phyloP scores from a whole-genome alignment of 495 filamentous ascomycete genomes.

The Collariella sp. region DNA sequence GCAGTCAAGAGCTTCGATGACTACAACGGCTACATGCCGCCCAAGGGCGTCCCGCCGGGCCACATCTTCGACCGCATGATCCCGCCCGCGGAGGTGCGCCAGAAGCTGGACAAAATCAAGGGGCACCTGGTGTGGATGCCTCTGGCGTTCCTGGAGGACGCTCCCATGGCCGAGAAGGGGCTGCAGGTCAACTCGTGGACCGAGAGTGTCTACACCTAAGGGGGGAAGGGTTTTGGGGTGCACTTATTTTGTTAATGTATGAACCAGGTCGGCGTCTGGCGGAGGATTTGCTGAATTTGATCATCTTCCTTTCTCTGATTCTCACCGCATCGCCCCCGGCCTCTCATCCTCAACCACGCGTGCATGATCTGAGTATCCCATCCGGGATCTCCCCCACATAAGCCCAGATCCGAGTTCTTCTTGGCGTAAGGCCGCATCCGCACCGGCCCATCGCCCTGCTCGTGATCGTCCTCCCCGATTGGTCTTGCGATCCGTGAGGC shows the following conservation, averaged over 20 bases:
- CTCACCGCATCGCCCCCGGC: no score
- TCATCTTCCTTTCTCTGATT: no score
- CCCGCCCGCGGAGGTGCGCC: conserved; percentile 57
- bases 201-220: conserved; percentile 40
- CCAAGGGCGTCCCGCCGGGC: conserved; percentile 62
- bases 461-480: background rate
- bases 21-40: conserved; percentile 69
- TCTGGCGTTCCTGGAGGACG: conserved; percentile 73
- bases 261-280: no score
- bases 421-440: background rate
- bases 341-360: background rate
- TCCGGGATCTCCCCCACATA: no score
- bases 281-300: no score
- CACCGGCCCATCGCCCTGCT: background rate
- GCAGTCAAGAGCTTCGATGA: conserved; percentile 77
- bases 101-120: conserved; percentile 68
- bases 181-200: conserved; percentile 44
- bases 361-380: no score
- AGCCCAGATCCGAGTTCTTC: background rate
- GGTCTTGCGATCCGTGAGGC: background rate
- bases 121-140: conserved; percentile 97
- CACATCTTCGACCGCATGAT: conserved; percentile 76
- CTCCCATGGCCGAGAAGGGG: conserved; percentile 84
- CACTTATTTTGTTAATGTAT: background rate
- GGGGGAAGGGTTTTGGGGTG: background rate